Base-by-base conservation (phyloP, 1,139 yeast genomes). In the Kluyveromyces sp. region DNA sequence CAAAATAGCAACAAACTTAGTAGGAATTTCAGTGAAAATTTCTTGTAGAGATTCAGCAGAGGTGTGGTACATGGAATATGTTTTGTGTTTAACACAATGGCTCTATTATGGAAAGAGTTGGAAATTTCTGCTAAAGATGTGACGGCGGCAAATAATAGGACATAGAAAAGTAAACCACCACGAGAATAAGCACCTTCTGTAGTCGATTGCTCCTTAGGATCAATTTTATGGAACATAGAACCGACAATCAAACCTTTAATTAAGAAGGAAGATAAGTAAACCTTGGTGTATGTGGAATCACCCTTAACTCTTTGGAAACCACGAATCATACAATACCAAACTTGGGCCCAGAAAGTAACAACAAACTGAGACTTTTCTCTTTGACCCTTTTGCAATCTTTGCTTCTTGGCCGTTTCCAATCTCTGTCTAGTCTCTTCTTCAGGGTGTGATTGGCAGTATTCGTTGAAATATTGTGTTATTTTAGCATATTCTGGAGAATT, bases 31-130 rank as follows among this genome's bases (percentile, higher is more conserved):
- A 31, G 83, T 74, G 45, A 79, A 60, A 53, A 79, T 70, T 46
- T 74, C 73, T 48, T 81, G 82, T 42, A 80, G 59, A 5, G 85
- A 79, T 61, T 81, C 85, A n/a, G 82, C 82, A 36, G 84, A 75
- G 33, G 82, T 78, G 51, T 79, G 80, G 55, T 81, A 81, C 63
- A 81, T 71, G 3, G 84, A 80, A 58, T 76, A 80, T 29, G 76
- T 71, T 54, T 76, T 77, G 55, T 81, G 87, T 61, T 80, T 81
- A 51, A 76, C 42, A 79, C 70, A 57, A 80, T 75, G 25, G 79
- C 78, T 60, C 86, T 74, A 44, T 77, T 72, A 45, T 76, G 78
- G 55, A 74, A 81, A 42, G 78, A 68, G 45, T 74, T 64, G 48
- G 79, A 70, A 57, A 79, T 77, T 65, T 78, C 83, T 55, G 81